Evolutionary conservation across 345 rosid species (phyloP), one percentile per base, ranked within the genome.

Genomic region (Carallia brachiata): DNA sequence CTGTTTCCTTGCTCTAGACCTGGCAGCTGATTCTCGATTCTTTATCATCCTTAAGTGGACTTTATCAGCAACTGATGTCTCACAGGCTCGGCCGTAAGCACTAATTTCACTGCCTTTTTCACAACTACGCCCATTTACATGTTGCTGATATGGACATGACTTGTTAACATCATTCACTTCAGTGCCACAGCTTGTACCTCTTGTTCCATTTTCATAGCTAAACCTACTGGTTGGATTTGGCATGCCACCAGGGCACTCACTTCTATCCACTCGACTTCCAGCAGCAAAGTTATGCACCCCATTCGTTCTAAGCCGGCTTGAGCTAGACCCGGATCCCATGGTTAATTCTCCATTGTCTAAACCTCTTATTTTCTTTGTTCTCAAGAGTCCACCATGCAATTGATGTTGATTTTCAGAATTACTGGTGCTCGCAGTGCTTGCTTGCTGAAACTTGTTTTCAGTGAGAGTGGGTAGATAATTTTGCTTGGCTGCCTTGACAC

Each of bases 11-110:
- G 80, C 80, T 64, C 83, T 73, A n/a, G 83, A 80, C 48, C 80
- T 69, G 53, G 83, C 80, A 55, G 83, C 83, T 5, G 83, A 76
- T 70, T 76, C 80, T 40, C 83, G 65, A 39, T 76, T 80, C 78
- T 73, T 73, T 32, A 76, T 72, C 72, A 70, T 61, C 27, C 66
- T 50, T 2, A 32, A 47, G 4, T 16, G 66, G 34, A 70, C 36
- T 70, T 70, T 78, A 28, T 64, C 69, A 36, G 61, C 27, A 30
- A 44, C 27, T 30, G 66, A 61, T 13, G 62, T 48, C 8, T 61
- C 32, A 23, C 48, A 5, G 23, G 18, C 36, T 52, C 19, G 63
- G n/a, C 36, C 28, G 60, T 36, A 52, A 50, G 36, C 4, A 30
- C 31, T 30, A 54, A 19, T 48, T 69, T 59, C 31, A 4, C 17